A percentile compares a stretch with the other conserved stretches of the same genome.
Conservation (phyloP, 305 asterid species). For the Striga hermonthica region DNA sequence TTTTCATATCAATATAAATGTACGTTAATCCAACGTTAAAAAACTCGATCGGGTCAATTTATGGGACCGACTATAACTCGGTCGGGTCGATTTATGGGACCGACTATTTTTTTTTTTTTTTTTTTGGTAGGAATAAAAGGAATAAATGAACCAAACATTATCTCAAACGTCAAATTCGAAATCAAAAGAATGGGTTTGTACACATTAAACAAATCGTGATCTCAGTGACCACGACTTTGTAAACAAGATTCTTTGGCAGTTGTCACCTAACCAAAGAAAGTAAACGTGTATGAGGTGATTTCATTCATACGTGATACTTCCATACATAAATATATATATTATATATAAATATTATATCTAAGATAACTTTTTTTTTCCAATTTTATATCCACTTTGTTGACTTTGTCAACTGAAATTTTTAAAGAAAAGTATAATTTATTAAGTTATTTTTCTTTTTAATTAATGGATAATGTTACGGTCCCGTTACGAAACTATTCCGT, state of each 20-base stretch:
- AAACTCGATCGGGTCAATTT: too few species aligned
- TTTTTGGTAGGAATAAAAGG: too few species aligned
- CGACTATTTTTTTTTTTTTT: constrained; percentile 1
- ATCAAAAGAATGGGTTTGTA: not conserved
- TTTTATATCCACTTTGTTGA: not conserved
- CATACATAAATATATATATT: too few species aligned
- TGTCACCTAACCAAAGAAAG: constrained; percentile 28
- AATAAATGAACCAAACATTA: constrained; percentile 22
- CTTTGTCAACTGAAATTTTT: not conserved
- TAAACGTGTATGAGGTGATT: constrained; percentile 15
- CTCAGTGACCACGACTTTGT: not conserved
- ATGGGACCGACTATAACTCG: too few species aligned
- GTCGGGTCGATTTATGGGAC: not conserved
- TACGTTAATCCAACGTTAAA: too few species aligned
- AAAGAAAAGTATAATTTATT: not conserved
- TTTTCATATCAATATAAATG: too few species aligned
- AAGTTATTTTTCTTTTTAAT: not conserved
- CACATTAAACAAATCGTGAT: not conserved
- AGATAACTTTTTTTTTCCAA: not conserved
- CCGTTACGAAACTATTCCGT: too few species aligned
- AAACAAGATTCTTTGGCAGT: constrained; percentile 28
- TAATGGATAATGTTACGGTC: too few species aligned
- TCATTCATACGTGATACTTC: constrained; percentile 19
- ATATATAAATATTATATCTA: constrained; percentile 8
- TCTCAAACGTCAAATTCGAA: constrained; percentile 15